Conservation (phyloP, 1,284 basidiomycete genomes). For the Fomitopsis pinicola region DNA sequence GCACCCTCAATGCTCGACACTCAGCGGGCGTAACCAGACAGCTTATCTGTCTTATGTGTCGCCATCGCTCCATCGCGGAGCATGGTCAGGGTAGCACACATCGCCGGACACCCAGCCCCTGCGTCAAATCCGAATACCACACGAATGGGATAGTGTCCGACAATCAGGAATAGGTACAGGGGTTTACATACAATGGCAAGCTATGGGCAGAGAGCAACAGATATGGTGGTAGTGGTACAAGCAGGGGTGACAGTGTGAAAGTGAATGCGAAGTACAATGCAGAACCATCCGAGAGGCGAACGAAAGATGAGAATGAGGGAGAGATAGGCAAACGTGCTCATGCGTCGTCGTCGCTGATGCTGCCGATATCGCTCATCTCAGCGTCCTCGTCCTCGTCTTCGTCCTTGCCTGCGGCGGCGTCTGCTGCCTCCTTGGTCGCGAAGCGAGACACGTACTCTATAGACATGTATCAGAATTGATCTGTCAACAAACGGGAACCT, state of each 20-base stretch:
- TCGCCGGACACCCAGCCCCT: background rate
- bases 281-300: constrained; percentile 3
- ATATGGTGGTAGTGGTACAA: background rate
- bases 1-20: background rate
- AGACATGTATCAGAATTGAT: background rate
- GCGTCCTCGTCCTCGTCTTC: constrained; percentile 77
- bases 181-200: constrained; percentile 1
- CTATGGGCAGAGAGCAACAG: constrained; percentile 1
- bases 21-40: background rate
- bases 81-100: background rate
- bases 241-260: background rate
- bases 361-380: constrained; percentile 91
- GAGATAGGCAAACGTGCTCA: constrained; percentile 6
- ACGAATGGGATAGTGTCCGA: background rate
- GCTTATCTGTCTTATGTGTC: no score
- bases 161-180: background rate
- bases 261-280: constrained; percentile 6
- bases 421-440: constrained; percentile 78
- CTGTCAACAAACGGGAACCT: background rate
- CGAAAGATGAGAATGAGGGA: background rate
- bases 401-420: constrained; percentile 53
- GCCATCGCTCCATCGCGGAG: no score
- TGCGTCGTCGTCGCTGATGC: constrained; percentile 73
- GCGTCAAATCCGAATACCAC: background rate
- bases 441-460: constrained; percentile 84